phyloP scores from a whole-genome alignment of 257 asterid genomes.

The Asclepias syriaca region DNA sequence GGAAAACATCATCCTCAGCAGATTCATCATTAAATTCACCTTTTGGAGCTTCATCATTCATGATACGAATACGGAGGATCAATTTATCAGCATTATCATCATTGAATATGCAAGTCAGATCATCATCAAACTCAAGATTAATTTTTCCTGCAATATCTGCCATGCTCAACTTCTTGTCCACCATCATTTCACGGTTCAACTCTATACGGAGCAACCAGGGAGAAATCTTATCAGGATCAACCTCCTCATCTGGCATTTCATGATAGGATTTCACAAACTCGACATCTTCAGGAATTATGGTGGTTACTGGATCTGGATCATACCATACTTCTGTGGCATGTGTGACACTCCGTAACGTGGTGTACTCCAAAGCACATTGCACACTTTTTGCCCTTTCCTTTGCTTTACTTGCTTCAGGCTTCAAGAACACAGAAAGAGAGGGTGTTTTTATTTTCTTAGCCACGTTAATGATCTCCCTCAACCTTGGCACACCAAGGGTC shows the following conservation, averaged over 20 bases:
- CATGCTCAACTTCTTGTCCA: conserved; percentile 98
- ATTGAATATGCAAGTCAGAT: conserved; percentile 84
- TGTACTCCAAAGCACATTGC: conserved; percentile 95
- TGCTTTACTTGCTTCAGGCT: conserved; percentile 63
- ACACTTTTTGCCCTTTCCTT: conserved; percentile 95
- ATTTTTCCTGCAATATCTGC: conserved; percentile 98
- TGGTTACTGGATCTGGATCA: conserved; percentile 94
- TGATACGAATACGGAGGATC: conserved; percentile 96
- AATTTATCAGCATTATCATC: conserved; percentile 97
- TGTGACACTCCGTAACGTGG: conserved; percentile 91
- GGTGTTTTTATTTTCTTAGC: conserved; percentile 98
- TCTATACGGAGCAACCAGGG: conserved; percentile 99
- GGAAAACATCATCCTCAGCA: conserved; percentile 97
- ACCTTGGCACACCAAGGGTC: conserved; percentile 96
- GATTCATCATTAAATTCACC: conserved; percentile 83
- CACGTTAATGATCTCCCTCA: conserved; percentile 97
- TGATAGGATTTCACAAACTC: conserved; percentile 92
- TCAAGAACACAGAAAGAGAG: conserved; percentile 88
- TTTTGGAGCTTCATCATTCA: conserved; percentile 97
- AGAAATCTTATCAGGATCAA: conserved; percentile 91
- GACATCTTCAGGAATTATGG: conserved; percentile 83
- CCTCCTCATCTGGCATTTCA: conserved; percentile 98
- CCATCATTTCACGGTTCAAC: conserved; percentile 98
- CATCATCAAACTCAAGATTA: conserved; percentile 85
- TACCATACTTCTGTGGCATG: conserved; percentile 99